Evolutionary conservation across 176 grass and related monocot genomes (phyloP), one percentile per base, ranked within the genome.

Genomic region (Saccharum officinarum): DNA sequence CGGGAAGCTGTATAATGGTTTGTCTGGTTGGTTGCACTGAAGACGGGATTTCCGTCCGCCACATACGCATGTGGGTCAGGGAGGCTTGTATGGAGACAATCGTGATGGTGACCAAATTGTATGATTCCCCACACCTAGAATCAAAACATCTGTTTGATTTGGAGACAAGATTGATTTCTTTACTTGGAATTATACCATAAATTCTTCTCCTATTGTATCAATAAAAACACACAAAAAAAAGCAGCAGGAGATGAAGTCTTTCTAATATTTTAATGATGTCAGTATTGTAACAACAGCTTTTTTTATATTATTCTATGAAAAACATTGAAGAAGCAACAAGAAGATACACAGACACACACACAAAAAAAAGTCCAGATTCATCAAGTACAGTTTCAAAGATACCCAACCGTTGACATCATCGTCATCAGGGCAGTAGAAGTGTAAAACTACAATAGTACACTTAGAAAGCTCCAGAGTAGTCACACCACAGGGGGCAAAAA

Each of bases 301-400:
- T 55, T 31, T 31, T n/a, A 23, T 59, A 33, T 4, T 36, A 36
- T 36, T 18, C 20, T 37, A 38, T 7, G 9, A 50, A 68, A 55
- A 52, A 22, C 44, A 22, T 31, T 69, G 45, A 8, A 3, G 45
- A 2, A 3, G 2, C 3, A 55, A n/a, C 30, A 49, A 36, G 18
- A 22, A 67, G 36, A 69, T 33, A 59, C 10, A 59, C 2, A 49
- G 14, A 9, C 39, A 49, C 13, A 31, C 25, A 25, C 6, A 33
- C n/a, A 44, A 45, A 62, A 84, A 62, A 36, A 36, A 54, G 76
- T 39, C 85, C 63, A 76, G 10, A 64, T 84, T 66, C 76, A 64
- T 76, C 81, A 42, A 46, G 10, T 49, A 22, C 23, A 40, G 41
- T 49, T 86, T 76, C 33, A 38, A 69, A 69, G 42, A 14, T 15